Evolutionary conservation across 768 basidiomycete genomes (phyloP), one percentile per base, ranked within the genome.

Genomic region (Cyathus striatus): DNA sequence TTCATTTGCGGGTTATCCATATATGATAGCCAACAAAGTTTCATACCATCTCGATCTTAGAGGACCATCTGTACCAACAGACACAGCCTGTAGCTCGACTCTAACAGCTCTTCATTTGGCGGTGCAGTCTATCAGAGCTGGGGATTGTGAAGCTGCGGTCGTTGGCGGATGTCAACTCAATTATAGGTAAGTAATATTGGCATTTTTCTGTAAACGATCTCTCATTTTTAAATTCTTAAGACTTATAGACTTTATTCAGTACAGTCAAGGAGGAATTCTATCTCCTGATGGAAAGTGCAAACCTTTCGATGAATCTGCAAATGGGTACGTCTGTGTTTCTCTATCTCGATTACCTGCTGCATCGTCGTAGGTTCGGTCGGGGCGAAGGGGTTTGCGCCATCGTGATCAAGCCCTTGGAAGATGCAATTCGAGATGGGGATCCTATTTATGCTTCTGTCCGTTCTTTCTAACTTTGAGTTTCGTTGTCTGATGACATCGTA

Each of bases 11-110:
- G 59, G 54, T 5, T 47, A 51, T 24, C 62, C 67, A 9, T 48
- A 56, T 6, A 65, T 62, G 55, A 54, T 71, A 5, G 66, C 72
- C 16, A 72, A 72, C 52, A 54, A 58, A 24, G 54, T 72, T 26
- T 69, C 72, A 1, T 69, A 72, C 46, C 62, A 67, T 42, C 52
- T 72, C 6, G 65, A 69, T 45, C 46, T 67, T 10, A 36, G 54
- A 2, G 75, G 75, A 10, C 77, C 76, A 10, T 78, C 76, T 3
- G 45, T 77, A 24, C 69, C 74, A 4, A 49, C 68, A 0, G 75
- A 78, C 45, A 75, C 72, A 0, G 73, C 73, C 1, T 78, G 76
- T 48, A 75, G 71, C 25, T 76, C 73, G 16, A 64, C 62, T 13
- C 53, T 70, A n/a, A 66, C 61, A 4, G 72, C 71, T 2, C 57